These are phyloP conservation scores for Rhodotorula kratochvilovae DNA, from an alignment of 768 basidiomycete genomes.

Conservation along the genomic window DNA sequence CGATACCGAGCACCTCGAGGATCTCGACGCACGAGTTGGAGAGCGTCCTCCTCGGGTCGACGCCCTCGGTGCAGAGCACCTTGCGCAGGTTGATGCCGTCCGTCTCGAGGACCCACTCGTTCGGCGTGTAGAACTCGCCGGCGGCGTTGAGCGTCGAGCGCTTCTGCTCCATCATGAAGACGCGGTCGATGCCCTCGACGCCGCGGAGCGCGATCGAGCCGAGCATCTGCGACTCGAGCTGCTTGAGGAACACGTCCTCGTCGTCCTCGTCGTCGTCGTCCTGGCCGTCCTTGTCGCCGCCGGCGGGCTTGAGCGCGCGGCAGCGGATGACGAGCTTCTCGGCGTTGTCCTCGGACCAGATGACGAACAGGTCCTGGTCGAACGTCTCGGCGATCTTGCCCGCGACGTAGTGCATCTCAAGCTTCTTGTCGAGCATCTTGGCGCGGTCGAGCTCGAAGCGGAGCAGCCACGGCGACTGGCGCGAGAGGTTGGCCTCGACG, in stretches of 20 bases:
- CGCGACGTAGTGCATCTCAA: conserved; percentile 91
- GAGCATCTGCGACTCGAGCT: conserved; percentile 92
- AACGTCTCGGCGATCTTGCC: conserved; percentile 89
- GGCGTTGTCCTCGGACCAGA: conserved; percentile 98
- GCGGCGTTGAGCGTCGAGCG: conserved; percentile 59
- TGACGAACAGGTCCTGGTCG: conserved; percentile 92
- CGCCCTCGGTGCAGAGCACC: conserved; percentile 90
- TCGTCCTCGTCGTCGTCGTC: conserved; percentile 57
- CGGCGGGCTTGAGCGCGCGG: conserved; percentile 71
- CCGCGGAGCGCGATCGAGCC: conserved; percentile 92
- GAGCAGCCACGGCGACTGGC: conserved; percentile 94
- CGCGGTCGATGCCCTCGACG: conserved; percentile 81
- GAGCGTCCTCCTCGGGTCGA: conserved; percentile 86
- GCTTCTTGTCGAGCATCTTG: conserved; percentile 95
- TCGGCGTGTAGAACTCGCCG: conserved; percentile 55
- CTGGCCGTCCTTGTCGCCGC: conserved; percentile 63
- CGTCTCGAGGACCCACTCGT: conserved; percentile 94
- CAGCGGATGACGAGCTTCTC: conserved; percentile 96
- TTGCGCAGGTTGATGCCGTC: conserved; percentile 93
- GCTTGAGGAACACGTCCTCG: conserved; percentile 93
- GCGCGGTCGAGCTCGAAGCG: conserved; percentile 94
- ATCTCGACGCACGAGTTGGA: conserved; percentile 97
- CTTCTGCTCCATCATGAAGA: conserved; percentile 88
- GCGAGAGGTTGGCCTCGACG: conserved; percentile 78
- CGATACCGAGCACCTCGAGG: conserved; percentile 90